A percentile compares a stretch with the other conserved stretches of the same genome.
Evolutionary conservation across 768 basidiomycete genomes (phyloP).

Genomic region (Calvatia gigantea): DNA sequence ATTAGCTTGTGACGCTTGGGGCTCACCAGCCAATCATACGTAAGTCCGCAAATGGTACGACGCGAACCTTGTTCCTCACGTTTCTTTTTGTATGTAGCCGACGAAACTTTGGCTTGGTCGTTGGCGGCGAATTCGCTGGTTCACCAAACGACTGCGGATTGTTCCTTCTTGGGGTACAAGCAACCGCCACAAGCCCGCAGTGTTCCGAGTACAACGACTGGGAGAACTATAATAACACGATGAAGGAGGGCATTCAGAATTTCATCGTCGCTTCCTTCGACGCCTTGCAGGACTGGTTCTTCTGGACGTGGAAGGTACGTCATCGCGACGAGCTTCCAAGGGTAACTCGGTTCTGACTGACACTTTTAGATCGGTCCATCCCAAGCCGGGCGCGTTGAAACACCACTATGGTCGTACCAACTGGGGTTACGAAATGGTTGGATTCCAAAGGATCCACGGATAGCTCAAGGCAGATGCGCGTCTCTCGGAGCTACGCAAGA

Average conservation of each 20-base stretch:
- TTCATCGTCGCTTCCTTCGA: constrained; percentile 55
- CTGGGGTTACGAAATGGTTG: constrained; percentile 63
- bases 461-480: constrained; percentile 55
- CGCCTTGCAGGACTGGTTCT: constrained; percentile 39
- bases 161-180: constrained; percentile 23
- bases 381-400: constrained; percentile 34
- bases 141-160: constrained; percentile 62
- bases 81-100: constrained; percentile 29
- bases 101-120: constrained; percentile 59
- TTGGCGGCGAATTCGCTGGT: constrained; percentile 75
- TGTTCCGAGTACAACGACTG: constrained; percentile 46
- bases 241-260: constrained; percentile 38
- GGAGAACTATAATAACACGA: constrained; percentile 44
- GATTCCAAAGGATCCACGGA: constrained; percentile 72
- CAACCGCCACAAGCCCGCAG: constrained; percentile 30
- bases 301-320: constrained; percentile 44
- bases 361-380: constrained; percentile 39
- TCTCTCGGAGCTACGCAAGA: constrained; percentile 38
- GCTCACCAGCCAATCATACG: constrained; percentile 47
- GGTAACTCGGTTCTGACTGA: not conserved
- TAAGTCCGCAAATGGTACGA: constrained; percentile 26
- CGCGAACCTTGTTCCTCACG: constrained; percentile 20
- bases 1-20: constrained; percentile 60
- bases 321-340: constrained; percentile 9
- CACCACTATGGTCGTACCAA: constrained; percentile 41